Evolutionary conservation across 2,329 filamentous ascomycete genomes (phyloP), one percentile per base, ranked within the genome.

Genomic region (Colletotrichum acutatum): DNA sequence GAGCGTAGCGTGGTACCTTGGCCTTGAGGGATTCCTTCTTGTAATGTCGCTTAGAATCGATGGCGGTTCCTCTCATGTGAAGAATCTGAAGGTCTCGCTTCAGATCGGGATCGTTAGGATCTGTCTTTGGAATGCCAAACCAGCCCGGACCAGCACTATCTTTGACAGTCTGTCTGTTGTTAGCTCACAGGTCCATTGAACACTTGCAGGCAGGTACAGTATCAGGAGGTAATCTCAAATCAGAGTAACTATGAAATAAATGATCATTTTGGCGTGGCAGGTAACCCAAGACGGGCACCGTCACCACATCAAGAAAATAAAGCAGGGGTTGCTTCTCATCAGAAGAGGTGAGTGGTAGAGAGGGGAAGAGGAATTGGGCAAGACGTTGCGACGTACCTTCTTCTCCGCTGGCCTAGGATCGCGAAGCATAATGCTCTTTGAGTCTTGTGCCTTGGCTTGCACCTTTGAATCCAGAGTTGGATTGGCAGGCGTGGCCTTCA

Each of bases 71-170:
- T 81, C 97, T 91, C 93, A 98, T 96, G 76, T 94, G 92, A 72
- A 99, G 86, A 12, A 98, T 86, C 82, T 98, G 95, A 63, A 98
- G 87, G 80, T 99, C 96, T 77, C 95, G 90, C 83, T 95, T 97
- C 74, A 98, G 87, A 79, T 97, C 92, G 14, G 95, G 90, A 62
- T 94, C 88, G 28, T 96, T 98, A 9, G 95, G 90, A 63, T 94
- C 88, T 30, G 96, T 98, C 78, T 92, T 92, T 6, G 95, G 95
- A 66, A 99, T 87, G 78, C 97, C 90, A 84, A 93, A 98, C 96
- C 96, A 98, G 71, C 93, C 87, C 19, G 91, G 83, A 57, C 96
- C 97, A 63, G 95, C 93, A 74, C 92, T 93, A 70, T 86, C 80
- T 66, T 82, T 81, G 42, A 3, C 16, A 57, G 34, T 53, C 71